phyloP scores from a whole-genome alignment of 2,329 filamentous ascomycete genomes.

The Pseudogymnoascus sp. region DNA sequence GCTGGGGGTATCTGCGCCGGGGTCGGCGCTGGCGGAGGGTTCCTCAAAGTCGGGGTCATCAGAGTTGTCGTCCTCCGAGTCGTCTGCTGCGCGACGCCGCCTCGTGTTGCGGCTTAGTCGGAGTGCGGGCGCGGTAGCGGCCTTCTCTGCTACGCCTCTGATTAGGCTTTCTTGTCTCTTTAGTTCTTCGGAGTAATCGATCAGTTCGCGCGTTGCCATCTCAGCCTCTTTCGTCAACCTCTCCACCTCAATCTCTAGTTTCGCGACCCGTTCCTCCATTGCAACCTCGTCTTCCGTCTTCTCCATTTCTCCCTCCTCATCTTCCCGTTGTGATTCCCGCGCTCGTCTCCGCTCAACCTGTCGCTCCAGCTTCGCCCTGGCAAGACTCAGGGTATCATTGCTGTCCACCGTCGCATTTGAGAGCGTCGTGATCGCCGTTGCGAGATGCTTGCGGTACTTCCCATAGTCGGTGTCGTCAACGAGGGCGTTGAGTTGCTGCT shows the following conservation, averaged over 20 bases:
- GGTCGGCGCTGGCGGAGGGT: conserved; percentile 36
- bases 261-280: conserved; percentile 19
- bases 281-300: conserved; percentile 14
- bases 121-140: conserved; percentile 13
- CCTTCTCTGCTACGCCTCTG: conserved; percentile 27
- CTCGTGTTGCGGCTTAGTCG: conserved; percentile 29
- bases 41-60: conserved; percentile 31
- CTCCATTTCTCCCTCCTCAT: not conserved
- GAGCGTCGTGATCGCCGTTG: conserved; percentile 38
- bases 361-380: conserved; percentile 13
- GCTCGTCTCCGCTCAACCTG: conserved; percentile 15
- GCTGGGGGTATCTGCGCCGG: conserved; percentile 26
- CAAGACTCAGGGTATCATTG: conserved; percentile 41
- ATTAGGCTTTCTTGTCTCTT: conserved; percentile 23
- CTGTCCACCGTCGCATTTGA: conserved; percentile 42
- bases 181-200: conserved; percentile 46
- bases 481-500: conserved; percentile 39
- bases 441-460: conserved; percentile 40
- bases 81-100: conserved; percentile 21
- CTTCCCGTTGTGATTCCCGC: conserved; percentile 11
- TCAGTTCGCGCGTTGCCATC: conserved; percentile 45
- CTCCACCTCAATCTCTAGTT: conserved; percentile 38
- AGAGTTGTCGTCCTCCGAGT: conserved; percentile 31
- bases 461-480: conserved; percentile 33
- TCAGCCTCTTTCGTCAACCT: conserved; percentile 48